Evolutionary conservation across 2,329 filamentous ascomycete genomes (phyloP), one percentile per base, ranked within the genome.

Genomic region (Aspergillus pseudotamarii): DNA sequence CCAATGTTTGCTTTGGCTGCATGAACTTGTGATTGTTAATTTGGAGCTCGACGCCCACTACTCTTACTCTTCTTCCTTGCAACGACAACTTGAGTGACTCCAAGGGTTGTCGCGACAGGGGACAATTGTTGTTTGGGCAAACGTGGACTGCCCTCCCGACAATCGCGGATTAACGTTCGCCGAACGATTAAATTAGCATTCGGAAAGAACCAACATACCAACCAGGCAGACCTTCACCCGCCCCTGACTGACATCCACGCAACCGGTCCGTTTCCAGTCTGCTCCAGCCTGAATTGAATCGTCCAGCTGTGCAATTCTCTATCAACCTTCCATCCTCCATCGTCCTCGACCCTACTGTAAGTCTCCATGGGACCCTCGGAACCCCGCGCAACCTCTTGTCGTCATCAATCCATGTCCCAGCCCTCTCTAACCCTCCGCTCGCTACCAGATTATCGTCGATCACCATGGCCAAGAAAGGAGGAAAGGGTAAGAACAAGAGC

Each of bases 381-480:
- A 56, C 41, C 53, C 26, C 41, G 45, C 48, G 41, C 48, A 54
- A 30, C 23, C 38, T 21, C 26, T 56, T 59, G 43, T 59, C 61
- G 53, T 63, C 59, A 57, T 66, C 67, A 54, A 54, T 66, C 57
- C 54, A 60, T 64, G 61, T 48, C 60, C 59, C 38, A 59, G 54
- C 43, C 23, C 5, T 32, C 36, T 51, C 57, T 67, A 48, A 65
- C 61, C 28, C 50, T 51, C 41, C 34, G 6, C 59, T 59, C 58
- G 19, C 32, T 26, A 23, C 23, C n/a, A 58, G 50, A 45, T n/a
- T 26, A 46, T 14, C 38, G 57, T 50, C 48, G 51, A 66, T 26
- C 70, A 74, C 54, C 60, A 76, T 77, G 74, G 38, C 72, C 41
- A 76, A 76, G 70, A 76, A 75, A 68, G 73, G 74, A 68, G 74